Conservation (phyloP, 2,329 filamentous ascomycete species). For the Fusarium anguioides region DNA sequence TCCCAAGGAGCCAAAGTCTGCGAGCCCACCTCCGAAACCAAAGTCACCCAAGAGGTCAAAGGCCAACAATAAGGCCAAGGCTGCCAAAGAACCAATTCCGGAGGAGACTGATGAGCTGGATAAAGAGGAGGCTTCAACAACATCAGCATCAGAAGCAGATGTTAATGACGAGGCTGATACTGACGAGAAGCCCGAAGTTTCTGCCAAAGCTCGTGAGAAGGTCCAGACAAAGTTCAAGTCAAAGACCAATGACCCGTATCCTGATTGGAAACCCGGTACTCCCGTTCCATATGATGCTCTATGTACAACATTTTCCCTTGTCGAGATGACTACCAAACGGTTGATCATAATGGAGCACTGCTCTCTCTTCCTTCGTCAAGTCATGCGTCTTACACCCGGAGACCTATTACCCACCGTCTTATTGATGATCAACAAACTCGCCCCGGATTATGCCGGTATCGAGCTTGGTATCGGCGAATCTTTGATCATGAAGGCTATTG, state of each 20-base stretch:
- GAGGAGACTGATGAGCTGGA: constrained; percentile 41
- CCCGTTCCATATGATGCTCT: constrained; percentile 95
- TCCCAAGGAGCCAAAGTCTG: constrained; percentile 33
- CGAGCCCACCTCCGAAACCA: constrained; percentile 40
- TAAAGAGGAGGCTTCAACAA: constrained; percentile 47
- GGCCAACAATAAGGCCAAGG: constrained; percentile 24
- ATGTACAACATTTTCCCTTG: constrained; percentile 92
- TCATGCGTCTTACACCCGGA: constrained; percentile 87
- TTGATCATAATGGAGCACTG: constrained; percentile 90
- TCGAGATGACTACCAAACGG: constrained; percentile 94
- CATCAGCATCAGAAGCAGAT: constrained; percentile 50
- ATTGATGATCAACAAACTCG: constrained; percentile 98
- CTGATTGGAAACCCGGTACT: constrained; percentile 90
- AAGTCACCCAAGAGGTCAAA: constrained; percentile 39
- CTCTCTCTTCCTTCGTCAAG: constrained; percentile 89
- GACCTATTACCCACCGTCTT: constrained; percentile 90
- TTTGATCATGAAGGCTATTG: constrained; percentile 98
- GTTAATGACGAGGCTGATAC: constrained; percentile 60
- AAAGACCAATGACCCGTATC: constrained; percentile 82
- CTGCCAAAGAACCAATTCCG: constrained; percentile 11
- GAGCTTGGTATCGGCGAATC: constrained; percentile 99
- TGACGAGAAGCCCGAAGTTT: constrained; percentile 75
- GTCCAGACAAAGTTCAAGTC: constrained; percentile 80
- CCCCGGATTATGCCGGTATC: constrained; percentile 94
- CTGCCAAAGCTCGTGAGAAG: constrained; percentile 81